These are phyloP conservation scores for Leishmania gerbilli DNA, from an alignment of 208 protist species.

Conservation along the genomic window DNA sequence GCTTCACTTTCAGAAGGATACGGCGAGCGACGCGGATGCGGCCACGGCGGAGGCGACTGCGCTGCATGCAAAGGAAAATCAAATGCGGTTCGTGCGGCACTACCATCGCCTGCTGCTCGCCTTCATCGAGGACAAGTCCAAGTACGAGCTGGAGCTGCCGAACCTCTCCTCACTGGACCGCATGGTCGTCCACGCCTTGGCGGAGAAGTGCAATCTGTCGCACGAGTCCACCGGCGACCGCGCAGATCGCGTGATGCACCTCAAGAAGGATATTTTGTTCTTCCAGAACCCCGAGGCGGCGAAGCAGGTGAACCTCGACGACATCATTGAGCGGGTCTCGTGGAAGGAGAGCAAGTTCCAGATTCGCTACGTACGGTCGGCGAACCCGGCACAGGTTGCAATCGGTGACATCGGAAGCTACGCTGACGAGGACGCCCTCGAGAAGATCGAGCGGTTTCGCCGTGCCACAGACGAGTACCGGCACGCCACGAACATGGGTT, in stretches of 20 bases:
- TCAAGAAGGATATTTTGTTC: conserved; percentile 88
- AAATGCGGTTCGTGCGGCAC: conserved; percentile 64
- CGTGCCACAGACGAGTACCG: conserved; percentile 85
- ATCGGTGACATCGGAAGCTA: conserved; percentile 71
- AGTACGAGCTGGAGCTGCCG: conserved; percentile 72
- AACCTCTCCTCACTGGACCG: conserved; percentile 76
- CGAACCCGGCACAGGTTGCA: conserved; percentile 36
- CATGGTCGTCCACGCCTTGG: conserved; percentile 75
- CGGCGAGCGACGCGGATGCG: conserved; percentile 1
- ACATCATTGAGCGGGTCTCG: conserved; percentile 42
- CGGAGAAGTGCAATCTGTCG: conserved; percentile 84
- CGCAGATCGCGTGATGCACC: conserved; percentile 55
- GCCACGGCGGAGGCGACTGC: conserved; percentile 9
- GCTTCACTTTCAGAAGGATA: conserved; percentile 24
- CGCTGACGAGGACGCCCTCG: conserved; percentile 68
- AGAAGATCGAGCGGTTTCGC: conserved; percentile 62
- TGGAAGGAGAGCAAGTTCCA: conserved; percentile 78
- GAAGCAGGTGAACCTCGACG: conserved; percentile 56
- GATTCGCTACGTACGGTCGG: conserved; percentile 43
- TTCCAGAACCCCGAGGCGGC: conserved; percentile 64
- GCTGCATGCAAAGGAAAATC: conserved; percentile 63
- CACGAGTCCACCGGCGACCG: conserved; percentile 67
- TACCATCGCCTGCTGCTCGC: conserved; percentile 68
- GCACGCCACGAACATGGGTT: conserved; percentile 76
- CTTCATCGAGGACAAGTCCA: conserved; percentile 81